Evolutionary conservation across 1,284 basidiomycete genomes (phyloP).

Genomic region (Microbotryum intermedium): DNA sequence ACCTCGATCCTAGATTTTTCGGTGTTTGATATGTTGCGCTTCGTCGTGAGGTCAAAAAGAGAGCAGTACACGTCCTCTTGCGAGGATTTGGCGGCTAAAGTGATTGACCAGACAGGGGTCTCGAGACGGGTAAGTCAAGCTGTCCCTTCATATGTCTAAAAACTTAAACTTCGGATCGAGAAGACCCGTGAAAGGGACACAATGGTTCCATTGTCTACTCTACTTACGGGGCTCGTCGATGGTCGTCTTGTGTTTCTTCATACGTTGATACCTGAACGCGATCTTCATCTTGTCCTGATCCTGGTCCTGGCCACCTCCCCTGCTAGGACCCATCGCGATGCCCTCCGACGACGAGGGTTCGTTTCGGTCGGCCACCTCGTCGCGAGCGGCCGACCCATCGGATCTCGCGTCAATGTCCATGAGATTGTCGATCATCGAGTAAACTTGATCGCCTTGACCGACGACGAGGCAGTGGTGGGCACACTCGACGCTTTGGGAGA

Average conservation of each 20-base stretch:
- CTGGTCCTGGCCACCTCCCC: conserved; percentile 45
- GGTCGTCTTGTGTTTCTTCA: conserved; percentile 85
- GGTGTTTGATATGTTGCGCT: conserved; percentile 24
- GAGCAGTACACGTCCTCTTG: conserved; percentile 53
- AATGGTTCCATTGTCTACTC: neutral
- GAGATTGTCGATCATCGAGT: conserved; percentile 33
- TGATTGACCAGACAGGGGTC: too few relatives aligned
- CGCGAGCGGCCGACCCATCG: conserved; percentile 24
- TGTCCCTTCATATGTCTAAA: too few relatives aligned
- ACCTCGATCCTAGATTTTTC: conserved; percentile 26
- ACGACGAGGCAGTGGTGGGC: conserved; percentile 62
- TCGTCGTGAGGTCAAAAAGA: conserved; percentile 59
- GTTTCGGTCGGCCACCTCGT: conserved; percentile 10
- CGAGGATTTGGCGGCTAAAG: neutral
- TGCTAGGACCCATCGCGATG: conserved; percentile 38
- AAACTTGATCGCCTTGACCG: neutral
- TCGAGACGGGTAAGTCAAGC: neutral
- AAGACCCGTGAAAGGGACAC: too few relatives aligned
- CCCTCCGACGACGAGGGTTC: conserved; percentile 1
- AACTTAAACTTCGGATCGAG: too few relatives aligned
- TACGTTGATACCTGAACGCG: conserved; percentile 89
- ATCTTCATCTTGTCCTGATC: conserved; percentile 61
- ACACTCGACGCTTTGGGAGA: conserved; percentile 71
- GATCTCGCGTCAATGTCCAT: conserved; percentile 26
- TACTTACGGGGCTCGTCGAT: conserved; percentile 42